These are phyloP conservation scores for Skeletonema potamos DNA, from an alignment of 108 stramenopile species.

Conservation along the genomic window DNA sequence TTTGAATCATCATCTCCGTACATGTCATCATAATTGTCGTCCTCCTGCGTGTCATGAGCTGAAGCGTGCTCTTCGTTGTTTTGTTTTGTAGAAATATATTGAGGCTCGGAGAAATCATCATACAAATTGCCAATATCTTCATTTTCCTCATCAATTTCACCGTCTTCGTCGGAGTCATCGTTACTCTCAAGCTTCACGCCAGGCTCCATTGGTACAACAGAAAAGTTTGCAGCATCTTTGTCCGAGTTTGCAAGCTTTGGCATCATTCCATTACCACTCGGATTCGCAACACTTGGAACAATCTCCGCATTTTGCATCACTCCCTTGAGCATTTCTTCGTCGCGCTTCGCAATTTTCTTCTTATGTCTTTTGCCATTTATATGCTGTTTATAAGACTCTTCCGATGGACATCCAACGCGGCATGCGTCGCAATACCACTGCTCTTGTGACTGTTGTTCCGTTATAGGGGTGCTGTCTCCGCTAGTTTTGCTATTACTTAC, in stretches of 20 bases:
- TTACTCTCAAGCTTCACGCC: not conserved
- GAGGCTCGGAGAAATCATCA: constrained; percentile 34
- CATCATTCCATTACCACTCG: not conserved
- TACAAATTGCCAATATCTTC: constrained; percentile 43
- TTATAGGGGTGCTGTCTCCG: not conserved
- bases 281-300: not conserved
- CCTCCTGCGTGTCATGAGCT: not conserved
- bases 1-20: constrained; percentile 13
- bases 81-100: not conserved
- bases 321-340: constrained; percentile 10
- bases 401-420: constrained; percentile 4
- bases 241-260: not conserved
- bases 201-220: not conserved
- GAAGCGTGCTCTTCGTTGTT: not conserved
- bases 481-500: not conserved
- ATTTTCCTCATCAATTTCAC: constrained; percentile 38
- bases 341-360: constrained; percentile 7
- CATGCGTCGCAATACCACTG: constrained; percentile 2
- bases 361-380: constrained; percentile 5
- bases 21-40: constrained; percentile 17
- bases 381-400: constrained; percentile 15
- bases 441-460: not conserved
- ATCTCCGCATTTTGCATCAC: not conserved
- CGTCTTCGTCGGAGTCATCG: constrained; percentile 43
- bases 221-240: not conserved